Base-by-base conservation (phyloP, 75 land plant species). In the Picea sitchensis region DNA sequence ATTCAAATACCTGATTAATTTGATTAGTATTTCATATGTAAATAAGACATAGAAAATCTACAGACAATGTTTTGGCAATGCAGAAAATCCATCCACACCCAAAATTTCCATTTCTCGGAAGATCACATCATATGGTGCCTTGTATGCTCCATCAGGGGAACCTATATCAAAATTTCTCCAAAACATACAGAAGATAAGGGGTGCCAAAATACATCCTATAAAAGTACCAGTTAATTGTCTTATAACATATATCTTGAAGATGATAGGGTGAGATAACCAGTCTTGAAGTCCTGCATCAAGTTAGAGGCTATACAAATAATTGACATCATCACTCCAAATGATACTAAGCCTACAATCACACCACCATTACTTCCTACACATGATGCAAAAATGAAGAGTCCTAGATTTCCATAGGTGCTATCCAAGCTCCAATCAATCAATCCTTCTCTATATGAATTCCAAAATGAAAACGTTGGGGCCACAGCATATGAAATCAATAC, bases 261-360 rank as follows among this genome's bases (percentile, higher is more conserved):
- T 26, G 26, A 26, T 26, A 26, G 26, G 26, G 26, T 26, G 26
- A 26, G 26, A 26, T 26, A 26, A 26, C 26, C 26, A 0, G 26
- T 26, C 26, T 26, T 26, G 26, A 26, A 26, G 26, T 26, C 26
- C 26, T 26, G 26, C 26, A 26, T 26, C 26, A 26, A 26, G 26
- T 26, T 26, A 26, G 26, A 26, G 26, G 26, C 0, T 26, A 0
- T 26, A 59, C 93, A 87, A 34, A 92, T 93, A 30, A 92, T 91
- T 61, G 86, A 87, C 95, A 92, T 91, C 91, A 91, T 92, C 14
- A 91, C 91, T 17, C 95, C 95, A 73, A 93, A 92, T 14, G 91
- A 85, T 0, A 84, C 93, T 3, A 92, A 82, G 18, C 95, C 93
- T 1, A 89, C 93, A 36, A 92, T 73, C 1, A 92, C 89, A 26